phyloP scores from a whole-genome alignment of 192 early-diverging fungal genomes.

The Linderina pennispora region DNA sequence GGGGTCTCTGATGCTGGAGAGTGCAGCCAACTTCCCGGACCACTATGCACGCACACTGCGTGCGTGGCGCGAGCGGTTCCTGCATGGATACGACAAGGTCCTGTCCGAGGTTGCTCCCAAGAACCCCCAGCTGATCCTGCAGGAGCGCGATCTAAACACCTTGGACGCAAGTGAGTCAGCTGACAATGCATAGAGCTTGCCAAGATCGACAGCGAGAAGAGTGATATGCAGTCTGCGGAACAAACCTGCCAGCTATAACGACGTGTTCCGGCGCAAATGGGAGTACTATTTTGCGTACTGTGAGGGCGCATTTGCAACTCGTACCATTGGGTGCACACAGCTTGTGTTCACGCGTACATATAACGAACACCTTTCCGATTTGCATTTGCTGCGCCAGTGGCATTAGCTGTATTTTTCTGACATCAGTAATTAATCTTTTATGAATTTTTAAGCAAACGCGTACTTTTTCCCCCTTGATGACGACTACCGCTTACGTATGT shows the following conservation, averaged over 20 bases:
- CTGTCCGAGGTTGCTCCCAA: slow-evolving; percentile 9
- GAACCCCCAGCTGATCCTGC: slow-evolving; percentile 15
- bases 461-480: too few relatives aligned
- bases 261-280: slow-evolving; percentile 58
- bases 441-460: too few relatives aligned
- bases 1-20: slow-evolving; percentile 54
- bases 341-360: slow-evolving; percentile 49
- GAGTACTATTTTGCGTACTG: slow-evolving; percentile 69
- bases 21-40: slow-evolving; percentile 57
- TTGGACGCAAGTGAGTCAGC: neutral
- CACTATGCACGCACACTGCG: slow-evolving; percentile 64
- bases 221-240: too few relatives aligned
- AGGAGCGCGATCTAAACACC: slow-evolving; percentile 6
- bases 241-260: slow-evolving; percentile 48
- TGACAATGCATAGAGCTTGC: too few relatives aligned
- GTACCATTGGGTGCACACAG: slow-evolving; percentile 57
- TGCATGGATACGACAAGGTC: slow-evolving; percentile 49
- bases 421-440: too few relatives aligned
- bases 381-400: neutral
- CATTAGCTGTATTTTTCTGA: neutral
- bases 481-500: too few relatives aligned
- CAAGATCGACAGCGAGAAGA: slow-evolving; percentile 4
- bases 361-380: slow-evolving; percentile 24
- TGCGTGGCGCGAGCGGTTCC: slow-evolving; percentile 61
- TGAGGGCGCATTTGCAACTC: slow-evolving; percentile 60